Conservation (phyloP, 305 asterid genomes). For the Caryopteris hybrid region DNA sequence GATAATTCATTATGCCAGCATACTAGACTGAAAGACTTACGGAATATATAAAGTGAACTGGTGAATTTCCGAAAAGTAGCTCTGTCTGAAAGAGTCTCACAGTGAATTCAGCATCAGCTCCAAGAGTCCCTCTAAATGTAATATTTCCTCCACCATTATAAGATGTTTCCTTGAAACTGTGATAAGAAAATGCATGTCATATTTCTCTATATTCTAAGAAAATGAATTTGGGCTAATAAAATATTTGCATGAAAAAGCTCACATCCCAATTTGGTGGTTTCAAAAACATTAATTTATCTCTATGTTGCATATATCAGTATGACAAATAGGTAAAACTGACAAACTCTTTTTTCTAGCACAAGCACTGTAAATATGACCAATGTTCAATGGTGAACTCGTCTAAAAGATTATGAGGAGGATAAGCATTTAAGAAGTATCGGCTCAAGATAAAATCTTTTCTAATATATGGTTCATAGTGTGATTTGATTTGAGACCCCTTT, state of each 20-base stretch:
- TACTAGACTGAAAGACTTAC: slow-evolving; percentile 39
- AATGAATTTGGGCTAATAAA: background rate
- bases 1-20: too few relatives aligned
- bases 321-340: background rate
- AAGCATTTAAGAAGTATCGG: too few relatives aligned
- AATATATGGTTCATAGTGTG: too few relatives aligned
- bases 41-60: slow-evolving; percentile 52
- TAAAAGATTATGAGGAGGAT: background rate
- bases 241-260: too few relatives aligned
- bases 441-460: too few relatives aligned
- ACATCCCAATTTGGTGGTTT: too few relatives aligned
- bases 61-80: slow-evolving; percentile 48
- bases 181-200: slow-evolving; percentile 21
- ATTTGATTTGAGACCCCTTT: too few relatives aligned
- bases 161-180: slow-evolving; percentile 66
- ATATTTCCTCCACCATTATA: slow-evolving; percentile 88
- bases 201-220: background rate
- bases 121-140: slow-evolving; percentile 66
- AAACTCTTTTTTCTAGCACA: too few relatives aligned
- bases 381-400: background rate
- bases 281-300: background rate
- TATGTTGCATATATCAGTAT: background rate
- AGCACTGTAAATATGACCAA: too few relatives aligned
- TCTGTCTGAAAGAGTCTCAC: slow-evolving; percentile 71
- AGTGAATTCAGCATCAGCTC: slow-evolving; percentile 34